Base-by-base conservation (phyloP, 208 protist species). In the Wallacemonas collosoma region DNA sequence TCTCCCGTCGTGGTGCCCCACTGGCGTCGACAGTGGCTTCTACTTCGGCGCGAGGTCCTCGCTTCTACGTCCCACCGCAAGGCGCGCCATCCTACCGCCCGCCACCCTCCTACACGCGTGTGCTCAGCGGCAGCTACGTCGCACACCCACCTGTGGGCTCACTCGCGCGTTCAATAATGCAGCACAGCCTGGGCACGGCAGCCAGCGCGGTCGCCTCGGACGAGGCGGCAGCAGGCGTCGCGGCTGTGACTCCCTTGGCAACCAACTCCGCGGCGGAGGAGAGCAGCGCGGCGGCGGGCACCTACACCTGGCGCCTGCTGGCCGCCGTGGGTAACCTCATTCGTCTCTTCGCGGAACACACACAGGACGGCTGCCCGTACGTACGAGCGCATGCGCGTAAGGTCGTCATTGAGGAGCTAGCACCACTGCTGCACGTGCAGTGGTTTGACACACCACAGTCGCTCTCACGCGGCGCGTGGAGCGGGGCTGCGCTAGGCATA, bases 291-390 rank as follows among this genome's bases (percentile, higher is more conserved):
- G 3, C 48, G 3, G 41, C 43, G 1, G 45, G 58, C 55, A 36
- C 11, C 7, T 35, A 17, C 45, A 44, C 51, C 1, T 9, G 65
- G 68, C 66, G 40, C 47, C 56, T 64, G 55, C 51, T 89, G n/a
- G 62, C 82, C 9, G 67, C 75, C 9, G 69, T 91, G 57, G 86
- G 86, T 74, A 85, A 88, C 66, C 69, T 91, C 45, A 73, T 88
- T 3, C 83, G 82, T 2, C 69, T 87, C 56, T 81, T 80, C 41
- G 71, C 88, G 5, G 81, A 88, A 77, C 72, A 81, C 60, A 83
- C 84, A 14, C 82, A 91, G 41, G 86, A 89, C 65, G 69, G 79
- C 71, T 95, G 87, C 68, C 88, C 86, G 15, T 83, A 86, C 77
- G 81, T 91, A 48, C 76, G 79, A 43, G 70, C 85, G 0, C 84